These are phyloP conservation scores for Arachis monticola DNA, from an alignment of 331 rosid genomes.

Conservation along the genomic window DNA sequence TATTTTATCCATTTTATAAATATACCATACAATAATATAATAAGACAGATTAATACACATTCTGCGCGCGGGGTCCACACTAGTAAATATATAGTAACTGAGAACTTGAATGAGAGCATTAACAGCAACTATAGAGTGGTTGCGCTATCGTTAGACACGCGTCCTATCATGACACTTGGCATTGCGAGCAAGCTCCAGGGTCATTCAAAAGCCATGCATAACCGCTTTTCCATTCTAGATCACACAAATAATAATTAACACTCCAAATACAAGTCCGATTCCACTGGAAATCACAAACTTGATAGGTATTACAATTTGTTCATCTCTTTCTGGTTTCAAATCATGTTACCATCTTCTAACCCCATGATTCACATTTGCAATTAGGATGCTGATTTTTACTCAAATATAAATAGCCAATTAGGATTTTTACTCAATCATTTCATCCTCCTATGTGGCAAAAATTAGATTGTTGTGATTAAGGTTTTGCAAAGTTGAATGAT, in stretches of 20 bases:
- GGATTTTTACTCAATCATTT: constrained; percentile 3
- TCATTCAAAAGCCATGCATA: constrained; percentile 22
- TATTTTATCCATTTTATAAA: too few species aligned
- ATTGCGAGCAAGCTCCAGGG: constrained; percentile 14
- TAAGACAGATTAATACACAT: too few species aligned
- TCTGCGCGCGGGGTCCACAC: too few species aligned
- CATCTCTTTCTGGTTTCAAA: constrained; percentile 22
- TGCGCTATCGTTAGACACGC: constrained; percentile 25
- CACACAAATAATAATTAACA: constrained; percentile 8
- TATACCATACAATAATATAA: too few species aligned
- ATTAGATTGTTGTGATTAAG: not conserved
- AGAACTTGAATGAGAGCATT: too few species aligned
- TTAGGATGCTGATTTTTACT: too few species aligned
- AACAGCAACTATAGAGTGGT: constrained; percentile 29
- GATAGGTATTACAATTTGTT: constrained; percentile 28
- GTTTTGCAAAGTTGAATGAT: constrained; percentile 22
- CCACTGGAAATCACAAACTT: constrained; percentile 24
- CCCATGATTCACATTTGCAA: too few species aligned
- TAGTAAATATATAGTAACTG: too few species aligned
- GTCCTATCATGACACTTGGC: constrained; percentile 43
- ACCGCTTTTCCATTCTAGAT: constrained; percentile 31
- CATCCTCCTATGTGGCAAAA: constrained; percentile 10
- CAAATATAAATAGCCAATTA: not conserved
- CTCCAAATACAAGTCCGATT: constrained; percentile 11
- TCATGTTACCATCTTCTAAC: not conserved